Evolutionary conservation across 2,329 filamentous ascomycete genomes (phyloP).

Genomic region (Aureobasidium sp.): DNA sequence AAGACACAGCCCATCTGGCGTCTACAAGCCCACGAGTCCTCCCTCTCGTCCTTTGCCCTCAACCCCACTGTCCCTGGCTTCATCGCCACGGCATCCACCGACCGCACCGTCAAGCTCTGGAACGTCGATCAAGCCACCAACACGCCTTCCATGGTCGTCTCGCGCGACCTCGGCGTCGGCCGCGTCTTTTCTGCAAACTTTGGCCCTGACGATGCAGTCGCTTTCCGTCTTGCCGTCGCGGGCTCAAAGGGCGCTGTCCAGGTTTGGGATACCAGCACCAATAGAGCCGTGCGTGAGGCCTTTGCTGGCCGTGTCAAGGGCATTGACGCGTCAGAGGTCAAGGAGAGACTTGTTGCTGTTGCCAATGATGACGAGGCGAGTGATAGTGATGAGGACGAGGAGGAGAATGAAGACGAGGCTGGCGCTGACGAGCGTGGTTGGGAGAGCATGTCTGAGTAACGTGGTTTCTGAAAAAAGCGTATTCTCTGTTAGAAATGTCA

Average conservation of each 20-base stretch:
- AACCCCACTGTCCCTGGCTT: constrained; percentile 86
- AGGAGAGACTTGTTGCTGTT: constrained; percentile 72
- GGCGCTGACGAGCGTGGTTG: constrained; percentile 25
- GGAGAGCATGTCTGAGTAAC: constrained; percentile 31
- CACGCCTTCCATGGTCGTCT: constrained; percentile 76
- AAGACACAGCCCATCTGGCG: constrained; percentile 85
- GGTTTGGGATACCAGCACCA: constrained; percentile 96
- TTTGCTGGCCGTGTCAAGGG: constrained; percentile 62
- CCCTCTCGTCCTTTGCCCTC: constrained; percentile 85
- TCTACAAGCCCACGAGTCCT: constrained; percentile 89
- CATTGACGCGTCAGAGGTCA: constrained; percentile 47
- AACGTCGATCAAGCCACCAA: constrained; percentile 62
- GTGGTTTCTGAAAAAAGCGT: neutral
- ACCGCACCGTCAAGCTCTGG: constrained; percentile 96
- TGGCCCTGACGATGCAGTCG: constrained; percentile 82
- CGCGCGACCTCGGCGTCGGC: constrained; percentile 85
- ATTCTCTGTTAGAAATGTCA: neutral
- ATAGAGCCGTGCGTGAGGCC: constrained; percentile 72
- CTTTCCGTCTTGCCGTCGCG: constrained; percentile 85
- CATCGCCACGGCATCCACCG: constrained; percentile 86
- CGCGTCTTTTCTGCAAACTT: constrained; percentile 90
- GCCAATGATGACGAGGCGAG: constrained; percentile 53
- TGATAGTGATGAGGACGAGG: constrained; percentile 56
- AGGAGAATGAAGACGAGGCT: constrained; percentile 47
- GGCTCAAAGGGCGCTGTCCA: constrained; percentile 90